Evolutionary conservation across 1,284 basidiomycete genomes (phyloP).

Genomic region (Chondrostereum purpureum): DNA sequence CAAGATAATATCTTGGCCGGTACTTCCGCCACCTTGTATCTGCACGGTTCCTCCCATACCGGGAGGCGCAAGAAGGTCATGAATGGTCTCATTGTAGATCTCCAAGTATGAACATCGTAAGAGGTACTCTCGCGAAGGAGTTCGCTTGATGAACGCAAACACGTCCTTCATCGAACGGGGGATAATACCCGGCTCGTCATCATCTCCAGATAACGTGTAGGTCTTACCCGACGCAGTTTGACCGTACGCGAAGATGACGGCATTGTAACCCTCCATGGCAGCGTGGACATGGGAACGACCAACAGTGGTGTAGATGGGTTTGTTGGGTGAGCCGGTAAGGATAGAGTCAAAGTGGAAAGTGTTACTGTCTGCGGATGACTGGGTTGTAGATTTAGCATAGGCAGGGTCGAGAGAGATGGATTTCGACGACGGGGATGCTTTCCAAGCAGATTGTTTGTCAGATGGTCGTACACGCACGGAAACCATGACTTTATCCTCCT

Average conservation of each 20-base stretch:
- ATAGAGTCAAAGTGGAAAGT: constrained; percentile 73
- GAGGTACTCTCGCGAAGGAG: constrained; percentile 82
- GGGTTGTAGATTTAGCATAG: constrained; percentile 33
- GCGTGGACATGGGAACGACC: constrained; percentile 84
- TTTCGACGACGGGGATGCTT: constrained; percentile 32
- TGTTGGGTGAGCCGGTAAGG: constrained; percentile 79
- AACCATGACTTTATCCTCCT: constrained; percentile 82
- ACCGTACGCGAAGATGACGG: constrained; percentile 91
- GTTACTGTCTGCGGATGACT: constrained; percentile 23
- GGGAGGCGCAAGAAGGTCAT: constrained; percentile 78
- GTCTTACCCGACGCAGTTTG: constrained; percentile 92
- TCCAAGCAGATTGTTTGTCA: constrained; percentile 50
- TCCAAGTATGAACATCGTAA: constrained; percentile 93
- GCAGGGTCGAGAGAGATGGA: constrained; percentile 54
- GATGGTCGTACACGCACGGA: constrained; percentile 80
- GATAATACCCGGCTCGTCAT: constrained; percentile 88
- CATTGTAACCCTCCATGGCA: constrained; percentile 95
- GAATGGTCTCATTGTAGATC: constrained; percentile 93
- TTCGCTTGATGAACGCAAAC: constrained; percentile 68
- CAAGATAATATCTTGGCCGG: constrained; percentile 51
- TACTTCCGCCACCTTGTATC: constrained; percentile 60
- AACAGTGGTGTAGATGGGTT: constrained; percentile 77
- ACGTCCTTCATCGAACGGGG: constrained; percentile 87
- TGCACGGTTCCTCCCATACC: constrained; percentile 62
- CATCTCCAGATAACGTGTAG: constrained; percentile 81